Evolutionary conservation across 2,329 filamentous ascomycete species (phyloP), one percentile per base, ranked within the genome.

Genomic region (Calcarisporium arbuscula): DNA sequence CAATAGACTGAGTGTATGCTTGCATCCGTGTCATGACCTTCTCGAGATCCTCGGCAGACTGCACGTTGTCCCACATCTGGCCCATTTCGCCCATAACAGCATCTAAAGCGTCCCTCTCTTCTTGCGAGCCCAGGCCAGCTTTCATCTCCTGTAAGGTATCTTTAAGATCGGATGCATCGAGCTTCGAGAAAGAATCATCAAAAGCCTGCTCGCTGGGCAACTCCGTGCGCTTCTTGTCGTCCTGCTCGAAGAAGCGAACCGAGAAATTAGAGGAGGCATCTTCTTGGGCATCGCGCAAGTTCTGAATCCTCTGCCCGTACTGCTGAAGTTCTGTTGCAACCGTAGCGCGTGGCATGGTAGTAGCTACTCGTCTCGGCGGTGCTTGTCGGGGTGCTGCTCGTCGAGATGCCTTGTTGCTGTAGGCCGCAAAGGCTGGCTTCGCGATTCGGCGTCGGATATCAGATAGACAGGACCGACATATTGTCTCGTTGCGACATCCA

Each of bases 161-260:
- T 19, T 58, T 57, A 15, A 64, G 44, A 11, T 59, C 53, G 5
- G 56, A 58, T 5, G 54, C 53, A 30, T 62, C 59, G 22, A 60
- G 44, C 9, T 45, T 43, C 40, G 58, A 49, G 5, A 70, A 35
- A 1, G 63, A 61, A 16, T 59, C 49, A 21, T 48, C 54, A 38
- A 69, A 69, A 7, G 60, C 61, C n/a, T 63, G 53, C 30, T 62
- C 53, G 38, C 56, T 46, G 8, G 46, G 42, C 14, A 73, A 50
- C 42, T 61, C 58, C 12, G 51, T 59, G 10, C 67, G 45, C 7
- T 48, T 45, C 19, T 52, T 43, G 4, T 57, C 54, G 11, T 60
- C 58, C 46, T 73, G 64, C 35, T 75, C 68, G 40, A 70, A 75
- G 46, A 62, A 72, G 8, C 62, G 60, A 9, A 72, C 58, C 4